Base-by-base conservation (phyloP, 257 asterid genomes). In the Hygrophila difformis region DNA sequence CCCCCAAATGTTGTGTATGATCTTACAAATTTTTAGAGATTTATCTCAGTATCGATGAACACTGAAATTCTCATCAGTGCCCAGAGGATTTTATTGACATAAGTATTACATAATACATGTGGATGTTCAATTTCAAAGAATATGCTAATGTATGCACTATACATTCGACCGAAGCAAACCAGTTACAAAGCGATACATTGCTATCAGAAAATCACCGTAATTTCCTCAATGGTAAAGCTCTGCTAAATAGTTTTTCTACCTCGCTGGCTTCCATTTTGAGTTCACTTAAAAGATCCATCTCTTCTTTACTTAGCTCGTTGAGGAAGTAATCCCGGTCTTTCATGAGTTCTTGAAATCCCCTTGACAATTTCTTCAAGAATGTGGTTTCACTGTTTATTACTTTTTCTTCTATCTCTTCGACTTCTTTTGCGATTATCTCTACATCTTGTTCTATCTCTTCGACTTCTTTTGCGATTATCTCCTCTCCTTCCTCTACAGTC, bases 401-500 rank as follows among this genome's bases (percentile, higher is more conserved):
- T 34, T 75, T 78, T 20, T 59, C 75, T 50, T 81, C 94, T 41
- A 88, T 77, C 71, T 81, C 96, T 55, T 79, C 93, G 0, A 85
- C 87, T 60, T 89, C 96, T 47, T 63, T 79, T 59, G 68, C 79
- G 59, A 89, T 75, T 1, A 81, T 64, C 82, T 64, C 89, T 51
- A 82, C 96, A 0, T 96, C 98, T 58, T 81, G 86, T 59, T 85
- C 96, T 56, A 85, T n/a, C n/a, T n/a, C n/a, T 55, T 79, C 93
- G 0, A 85, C 87, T 60, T 89, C 96, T 47, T 63, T 79, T 59
- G 68, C 79, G 59, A 89, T 75, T 1, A 81, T 64, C 82, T 64
- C 89, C 53, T 85, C 96, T 0, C 98, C 98, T 58, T 81, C 88
- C 60, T 85, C 96, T 56, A 85, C 98, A 1, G 86, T 89, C 77